These are phyloP conservation scores for Hortiboletus flavorubellus DNA, from an alignment of 768 basidiomycete species.

Conservation along the genomic window DNA sequence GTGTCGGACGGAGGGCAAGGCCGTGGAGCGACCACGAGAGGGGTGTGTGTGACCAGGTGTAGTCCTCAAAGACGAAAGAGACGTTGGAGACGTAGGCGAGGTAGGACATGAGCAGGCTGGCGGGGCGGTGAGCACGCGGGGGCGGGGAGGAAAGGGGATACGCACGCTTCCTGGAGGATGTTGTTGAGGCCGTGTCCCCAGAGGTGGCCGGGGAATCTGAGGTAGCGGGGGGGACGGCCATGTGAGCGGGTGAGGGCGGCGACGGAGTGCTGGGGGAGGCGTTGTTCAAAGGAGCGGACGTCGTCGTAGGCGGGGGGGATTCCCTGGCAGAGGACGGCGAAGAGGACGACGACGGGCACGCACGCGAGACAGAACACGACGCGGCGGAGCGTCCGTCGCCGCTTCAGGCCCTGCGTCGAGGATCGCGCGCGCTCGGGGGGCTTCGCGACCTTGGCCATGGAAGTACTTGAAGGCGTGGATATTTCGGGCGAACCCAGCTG, in stretches of 20 bases:
- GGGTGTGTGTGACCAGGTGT: slow-evolving; percentile 54
- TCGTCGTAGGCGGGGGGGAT: slow-evolving; percentile 39
- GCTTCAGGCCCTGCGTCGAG: neutral
- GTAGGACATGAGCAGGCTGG: slow-evolving; percentile 48
- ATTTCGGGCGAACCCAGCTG: too few species aligned
- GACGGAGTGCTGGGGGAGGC: slow-evolving; percentile 39
- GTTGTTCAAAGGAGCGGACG: slow-evolving; percentile 33
- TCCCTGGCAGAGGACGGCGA: slow-evolving; percentile 34
- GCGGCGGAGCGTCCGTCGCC: slow-evolving; percentile 29
- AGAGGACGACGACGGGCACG: slow-evolving; percentile 24
- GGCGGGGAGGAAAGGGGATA: neutral
- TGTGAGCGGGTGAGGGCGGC: slow-evolving; percentile 7
- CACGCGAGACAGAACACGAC: slow-evolving; percentile 21
- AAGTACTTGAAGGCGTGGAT: too few species aligned
- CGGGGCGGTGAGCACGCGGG: neutral
- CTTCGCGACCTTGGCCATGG: too few species aligned
- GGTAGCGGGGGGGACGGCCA: slow-evolving; percentile 29
- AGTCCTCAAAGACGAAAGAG: slow-evolving; percentile 62
- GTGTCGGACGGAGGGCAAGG: slow-evolving; percentile 47
- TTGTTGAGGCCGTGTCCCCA: slow-evolving; percentile 66
- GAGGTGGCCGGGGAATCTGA: slow-evolving; percentile 52
- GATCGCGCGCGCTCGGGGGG: too few species aligned
- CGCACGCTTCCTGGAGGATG: slow-evolving; percentile 58
- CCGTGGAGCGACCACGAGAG: slow-evolving; percentile 55
- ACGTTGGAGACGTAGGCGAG: slow-evolving; percentile 48